These are phyloP conservation scores for Domatiomyces globalis DNA, from an alignment of 2,329 filamentous ascomycete species.

Conservation along the genomic window DNA sequence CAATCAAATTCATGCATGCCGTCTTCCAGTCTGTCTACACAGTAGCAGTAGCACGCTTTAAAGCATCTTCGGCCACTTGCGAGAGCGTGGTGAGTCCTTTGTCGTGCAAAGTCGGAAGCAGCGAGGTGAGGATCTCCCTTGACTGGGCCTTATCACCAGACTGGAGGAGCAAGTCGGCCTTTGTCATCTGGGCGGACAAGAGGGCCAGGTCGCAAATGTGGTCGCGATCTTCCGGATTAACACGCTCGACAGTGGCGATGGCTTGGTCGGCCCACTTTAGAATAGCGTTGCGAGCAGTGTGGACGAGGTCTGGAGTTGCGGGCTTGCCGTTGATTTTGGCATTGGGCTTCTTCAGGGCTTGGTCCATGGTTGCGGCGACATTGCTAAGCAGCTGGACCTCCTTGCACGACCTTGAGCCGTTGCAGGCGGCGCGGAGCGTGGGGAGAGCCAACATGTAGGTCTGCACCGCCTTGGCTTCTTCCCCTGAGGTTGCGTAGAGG, in stretches of 20 bases:
- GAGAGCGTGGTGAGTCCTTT: conserved; percentile 11
- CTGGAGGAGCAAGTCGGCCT: conserved; percentile 14
- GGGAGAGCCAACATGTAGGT: conserved; percentile 17
- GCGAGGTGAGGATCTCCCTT: conserved; percentile 9
- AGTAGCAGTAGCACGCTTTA: conserved; percentile 8
- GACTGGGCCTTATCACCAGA: conserved; percentile 13
- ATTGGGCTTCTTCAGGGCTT: conserved; percentile 15
- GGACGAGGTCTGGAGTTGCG: conserved; percentile 10
- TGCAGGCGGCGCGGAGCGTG: conserved; percentile 14
- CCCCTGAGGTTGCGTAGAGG: conserved; percentile 16
- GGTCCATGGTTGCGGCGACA: conserved; percentile 16
- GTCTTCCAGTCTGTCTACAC: not conserved
- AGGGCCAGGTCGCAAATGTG: conserved; percentile 13
- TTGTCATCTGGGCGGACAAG: conserved; percentile 15
- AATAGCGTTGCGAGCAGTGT: conserved; percentile 10
- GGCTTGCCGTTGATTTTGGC: conserved; percentile 18
- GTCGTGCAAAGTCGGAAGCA: conserved; percentile 14
- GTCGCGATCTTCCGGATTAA: conserved; percentile 13
- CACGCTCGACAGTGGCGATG: conserved; percentile 12
- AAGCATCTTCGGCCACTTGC: conserved; percentile 12
- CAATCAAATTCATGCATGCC: not conserved
- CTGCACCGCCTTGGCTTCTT: conserved; percentile 17
- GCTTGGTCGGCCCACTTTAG: conserved; percentile 17
- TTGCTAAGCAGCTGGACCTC: conserved; percentile 17
- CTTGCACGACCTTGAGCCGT: conserved; percentile 15